Base-by-base conservation (phyloP, 257 asterid genomes). In the Cruciata laevipes region DNA sequence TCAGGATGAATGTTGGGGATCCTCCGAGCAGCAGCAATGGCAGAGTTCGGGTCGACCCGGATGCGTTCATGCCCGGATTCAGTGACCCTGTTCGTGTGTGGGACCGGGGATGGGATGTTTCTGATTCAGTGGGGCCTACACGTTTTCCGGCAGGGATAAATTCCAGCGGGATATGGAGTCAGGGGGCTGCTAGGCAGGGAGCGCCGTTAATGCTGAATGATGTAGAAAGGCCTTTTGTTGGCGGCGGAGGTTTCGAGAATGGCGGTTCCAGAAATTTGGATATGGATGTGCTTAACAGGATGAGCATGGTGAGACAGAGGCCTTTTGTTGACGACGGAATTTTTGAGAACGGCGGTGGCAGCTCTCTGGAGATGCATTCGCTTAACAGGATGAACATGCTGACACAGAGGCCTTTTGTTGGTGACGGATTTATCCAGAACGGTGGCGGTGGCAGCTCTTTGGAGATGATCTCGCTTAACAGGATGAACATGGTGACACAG, bases 1-100 rank as follows among this genome's bases (percentile, higher is more conserved):
- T 64, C 38, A 51, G 71, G 20, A 52, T 81, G 75, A 67, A 61
- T 38, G 69, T 81, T 51, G 77, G 76, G 51, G 69, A 59, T 63
- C 72, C 66, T 25, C 70, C 16, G 21, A 31, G 59, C 53, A 65
- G 74, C 47, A 65, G 9, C 27, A 27, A 42, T 9, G 33, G 66
- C 35, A 20, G 27, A 8, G 57, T 42, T 57, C 44, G 66, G 70
- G 71, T 65, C 57, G 24, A 44, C 62, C 76, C 74, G 52, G 40
- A 62, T 37, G 66, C 27, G 74, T 44, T 69, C 68, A 51, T 63
- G 66, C 58, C 53, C 13, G 69, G 78, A 30, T 66, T 60, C 66
- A 65, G 37, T 61, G 72, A 67, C 20, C 42, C 37, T 74, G 42
- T 67, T 49, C 51, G 58, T 8, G 24, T 3, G 56, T 17, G 63